These are phyloP conservation scores for Fennellomyces sp. DNA, from an alignment of 371 early-diverging fungal genomes.

Conservation along the genomic window DNA sequence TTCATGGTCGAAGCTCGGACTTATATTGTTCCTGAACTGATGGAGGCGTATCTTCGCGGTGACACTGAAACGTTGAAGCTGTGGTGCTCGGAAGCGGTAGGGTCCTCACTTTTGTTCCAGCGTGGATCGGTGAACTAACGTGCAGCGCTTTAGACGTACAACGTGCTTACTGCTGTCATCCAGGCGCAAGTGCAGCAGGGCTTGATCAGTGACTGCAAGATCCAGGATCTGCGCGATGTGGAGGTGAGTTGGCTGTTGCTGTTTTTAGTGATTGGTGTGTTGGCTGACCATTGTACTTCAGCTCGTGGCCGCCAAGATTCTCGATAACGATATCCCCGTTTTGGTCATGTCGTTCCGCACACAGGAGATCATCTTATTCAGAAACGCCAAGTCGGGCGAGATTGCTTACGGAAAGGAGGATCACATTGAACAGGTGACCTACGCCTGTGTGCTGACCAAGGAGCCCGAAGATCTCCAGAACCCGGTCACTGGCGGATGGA, in stretches of 20 bases:
- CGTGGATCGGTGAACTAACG: no score
- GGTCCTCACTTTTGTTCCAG: no score
- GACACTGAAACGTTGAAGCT: slow-evolving; percentile 82
- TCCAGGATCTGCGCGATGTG: slow-evolving; percentile 91
- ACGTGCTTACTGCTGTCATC: slow-evolving; percentile 85
- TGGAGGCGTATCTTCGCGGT: slow-evolving; percentile 92
- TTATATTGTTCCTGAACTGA: slow-evolving; percentile 94
- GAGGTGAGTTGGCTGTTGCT: no score
- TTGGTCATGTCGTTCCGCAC: slow-evolving; percentile 90
- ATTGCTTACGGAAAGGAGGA: slow-evolving; percentile 91
- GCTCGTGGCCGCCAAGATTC: slow-evolving; percentile 80
- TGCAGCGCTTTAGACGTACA: slow-evolving; percentile 68
- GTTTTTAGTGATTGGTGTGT: background rate
- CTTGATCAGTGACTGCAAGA: slow-evolving; percentile 88
- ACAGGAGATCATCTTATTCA: slow-evolving; percentile 93
- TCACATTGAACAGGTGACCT: slow-evolving; percentile 83
- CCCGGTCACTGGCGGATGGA: slow-evolving; percentile 90
- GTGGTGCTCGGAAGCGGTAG: slow-evolving; percentile 93
- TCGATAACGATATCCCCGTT: slow-evolving; percentile 92
- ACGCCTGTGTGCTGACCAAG: slow-evolving; percentile 89
- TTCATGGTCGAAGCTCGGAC: slow-evolving; percentile 91
- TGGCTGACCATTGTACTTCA: slow-evolving; percentile 4
- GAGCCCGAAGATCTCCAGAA: slow-evolving; percentile 85
- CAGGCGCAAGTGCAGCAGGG: slow-evolving; percentile 88
- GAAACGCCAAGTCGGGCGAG: slow-evolving; percentile 82